These are phyloP conservation scores for Coemansia sp. DNA, from an alignment of 192 early-diverging fungal genomes.

Conservation along the genomic window DNA sequence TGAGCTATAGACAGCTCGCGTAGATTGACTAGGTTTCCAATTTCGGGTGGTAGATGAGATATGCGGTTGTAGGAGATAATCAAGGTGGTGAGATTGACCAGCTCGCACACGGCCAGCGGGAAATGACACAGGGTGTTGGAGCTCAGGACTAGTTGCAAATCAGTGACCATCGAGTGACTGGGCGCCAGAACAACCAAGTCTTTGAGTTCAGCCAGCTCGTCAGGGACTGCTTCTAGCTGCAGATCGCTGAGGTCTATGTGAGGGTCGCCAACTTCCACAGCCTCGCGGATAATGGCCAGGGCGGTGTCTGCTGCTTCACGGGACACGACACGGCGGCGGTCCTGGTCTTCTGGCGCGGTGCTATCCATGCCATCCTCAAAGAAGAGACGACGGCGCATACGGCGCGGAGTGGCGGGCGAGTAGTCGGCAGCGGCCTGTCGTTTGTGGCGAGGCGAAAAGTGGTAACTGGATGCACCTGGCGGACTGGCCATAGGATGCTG, in stretches of 20 bases:
- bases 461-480: slow-evolving; percentile 12
- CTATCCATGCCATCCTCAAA: slow-evolving; percentile 37
- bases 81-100: slow-evolving; percentile 52
- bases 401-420: slow-evolving; percentile 29
- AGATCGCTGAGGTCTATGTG: slow-evolving; percentile 55
- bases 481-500: slow-evolving; percentile 9
- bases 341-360: slow-evolving; percentile 21
- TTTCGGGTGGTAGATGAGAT: slow-evolving; percentile 46
- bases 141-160: slow-evolving; percentile 39
- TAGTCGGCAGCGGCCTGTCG: slow-evolving; percentile 10
- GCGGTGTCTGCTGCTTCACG: slow-evolving; percentile 26
- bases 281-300: slow-evolving; percentile 43
- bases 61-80: slow-evolving; percentile 51
- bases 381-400: slow-evolving; percentile 48
- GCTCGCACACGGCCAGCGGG: slow-evolving; percentile 46
- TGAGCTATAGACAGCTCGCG: slow-evolving; percentile 49
- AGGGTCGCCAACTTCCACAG: slow-evolving; percentile 43
- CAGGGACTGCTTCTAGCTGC: slow-evolving; percentile 41
- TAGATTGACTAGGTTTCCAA: slow-evolving; percentile 44
- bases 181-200: slow-evolving; percentile 50
- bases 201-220: slow-evolving; percentile 53
- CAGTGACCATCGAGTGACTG: slow-evolving; percentile 36
- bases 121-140: slow-evolving; percentile 33
- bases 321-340: slow-evolving; percentile 6
- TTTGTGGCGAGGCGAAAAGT: slow-evolving; percentile 41